Evolutionary conservation across 2,329 filamentous ascomycete genomes (phyloP), one percentile per base, ranked within the genome.

Genomic region (Raffaelea ambrosiae): DNA sequence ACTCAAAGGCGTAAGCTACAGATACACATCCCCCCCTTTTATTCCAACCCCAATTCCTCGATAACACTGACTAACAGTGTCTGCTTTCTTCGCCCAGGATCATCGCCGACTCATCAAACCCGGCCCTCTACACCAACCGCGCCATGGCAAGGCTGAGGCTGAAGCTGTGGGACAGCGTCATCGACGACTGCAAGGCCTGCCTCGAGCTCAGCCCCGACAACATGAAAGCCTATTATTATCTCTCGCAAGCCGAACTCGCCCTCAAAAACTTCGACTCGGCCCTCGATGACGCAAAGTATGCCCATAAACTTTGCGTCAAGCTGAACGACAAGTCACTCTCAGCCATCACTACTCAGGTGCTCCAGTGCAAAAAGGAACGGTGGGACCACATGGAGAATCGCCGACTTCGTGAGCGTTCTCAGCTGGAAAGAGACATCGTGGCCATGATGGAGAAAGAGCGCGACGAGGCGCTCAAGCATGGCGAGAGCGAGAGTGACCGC

Each of bases 71-170:
- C 31, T 16, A n/a, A n/a, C n/a, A n/a, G n/a, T n/a, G n/a, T n/a
- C n/a, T n/a, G n/a, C n/a, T n/a, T n/a, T n/a, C n/a, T n/a, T n/a
- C 23, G 2, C 29, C 9, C 55, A 88, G 83, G 38, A 89, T 95
- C 57, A 80, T 86, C 57, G 80, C 82, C 61, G 87, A 95, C 65
- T 76, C 86, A 4, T 76, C 72, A 48, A 93, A 95, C 61, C 79
- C 85, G 2, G 73, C 84, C 26, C 76, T 95, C 44, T 96, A 89
- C 67, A 91, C 88, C 36, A 97, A 96, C 67, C 86, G 90, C 47
- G 87, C 89, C 45, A 85, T 95, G 67, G 82, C 85, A 3, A 80
- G 89, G 38, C 72, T 93, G 50, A 86, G 85, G 66, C 76, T 95
- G 20, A 68, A 75, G 51, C 72, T 80, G 57, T 94, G 84, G 79